Evolutionary conservation across 495 filamentous ascomycete genomes (phyloP).

Genomic region (Podospora sp.): DNA sequence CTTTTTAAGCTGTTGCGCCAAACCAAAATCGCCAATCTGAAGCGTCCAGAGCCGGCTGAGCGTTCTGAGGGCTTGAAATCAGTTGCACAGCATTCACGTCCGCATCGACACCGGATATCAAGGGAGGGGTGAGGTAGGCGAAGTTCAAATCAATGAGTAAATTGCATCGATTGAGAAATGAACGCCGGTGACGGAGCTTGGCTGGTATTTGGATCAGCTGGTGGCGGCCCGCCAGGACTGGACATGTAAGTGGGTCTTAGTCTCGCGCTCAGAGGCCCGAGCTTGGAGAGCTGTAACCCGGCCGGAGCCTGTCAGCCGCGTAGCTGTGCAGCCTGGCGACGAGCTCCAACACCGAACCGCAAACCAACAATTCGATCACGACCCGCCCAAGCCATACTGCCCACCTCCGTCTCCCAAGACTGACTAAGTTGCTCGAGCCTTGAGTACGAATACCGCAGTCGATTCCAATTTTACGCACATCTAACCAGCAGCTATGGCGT

Average conservation of each 20-base stretch:
- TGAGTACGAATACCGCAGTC: neutral
- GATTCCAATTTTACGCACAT: neutral
- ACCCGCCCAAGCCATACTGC: neutral
- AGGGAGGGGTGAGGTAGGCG: neutral
- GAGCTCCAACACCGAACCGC: constrained; percentile 15
- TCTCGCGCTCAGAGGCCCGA: constrained; percentile 11
- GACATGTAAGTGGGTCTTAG: constrained; percentile 3
- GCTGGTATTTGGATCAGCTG: neutral
- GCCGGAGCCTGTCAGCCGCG: constrained; percentile 16
- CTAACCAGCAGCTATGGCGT: constrained; percentile 59
- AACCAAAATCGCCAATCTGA: neutral
- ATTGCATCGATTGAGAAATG: neutral
- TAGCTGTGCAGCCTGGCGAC: constrained; percentile 29
- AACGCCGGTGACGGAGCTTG: constrained; percentile 17
- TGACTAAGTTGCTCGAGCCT: neutral
- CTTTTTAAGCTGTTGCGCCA: neutral
- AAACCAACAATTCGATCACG: constrained; percentile 17
- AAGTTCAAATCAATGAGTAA: constrained; percentile 5
- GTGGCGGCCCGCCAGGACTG: neutral
- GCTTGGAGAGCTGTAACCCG: constrained; percentile 24
- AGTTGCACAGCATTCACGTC: neutral
- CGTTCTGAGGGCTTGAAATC: neutral
- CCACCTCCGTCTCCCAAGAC: neutral
- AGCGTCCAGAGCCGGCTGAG: neutral
- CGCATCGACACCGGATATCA: neutral